Evolutionary conservation across 2,329 filamentous ascomycete genomes (phyloP), one percentile per base, ranked within the genome.

Genomic region (Hymenoscyphus linearis): DNA sequence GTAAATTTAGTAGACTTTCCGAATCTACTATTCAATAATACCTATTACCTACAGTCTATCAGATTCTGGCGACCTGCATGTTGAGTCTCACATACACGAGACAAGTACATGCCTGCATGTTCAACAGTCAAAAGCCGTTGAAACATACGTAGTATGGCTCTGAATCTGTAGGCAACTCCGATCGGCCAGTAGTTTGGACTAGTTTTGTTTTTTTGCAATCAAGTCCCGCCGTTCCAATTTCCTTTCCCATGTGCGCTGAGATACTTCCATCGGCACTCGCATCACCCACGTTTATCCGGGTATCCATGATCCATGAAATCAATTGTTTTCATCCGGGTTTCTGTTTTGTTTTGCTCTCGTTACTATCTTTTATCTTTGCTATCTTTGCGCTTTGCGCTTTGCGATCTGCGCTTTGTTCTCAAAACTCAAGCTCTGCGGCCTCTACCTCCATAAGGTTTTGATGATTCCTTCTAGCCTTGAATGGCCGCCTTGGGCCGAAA

Each of bases 401-500:
- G n/a, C n/a, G 52, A 25, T 53, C 52, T 50, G 44, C 22, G 44
- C 22, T 25, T 22, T 50, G 44, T 50, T 53, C 52, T 31, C 52
- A 54, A 54, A 54, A 9, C 52, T n/a, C 52, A 9, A n/a, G n/a
- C n/a, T n/a, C n/a, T n/a, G n/a, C n/a, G n/a, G n/a, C n/a, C n/a
- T n/a, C n/a, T n/a, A n/a, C n/a, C n/a, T n/a, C n/a, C n/a, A n/a
- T n/a, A 31, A 34, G 22, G 13, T n/a, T 54, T 54, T 26, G 16
- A 25, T 14, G n/a, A 14, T 26, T 36, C 16, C 14, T 35, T 55
- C 13, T 34, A 50, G 25, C 59, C 54, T 61, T 58, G 59, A 26
- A 57, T 59, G 61, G 54, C 60, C 36, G 27, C 53, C 52, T 52
- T 60, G 54, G 44, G 36, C 63, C 63, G 63, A 63, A 65, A 65